phyloP scores from a whole-genome alignment of 208 protist genomes.

The Acanthamoeba lenticulata region DNA sequence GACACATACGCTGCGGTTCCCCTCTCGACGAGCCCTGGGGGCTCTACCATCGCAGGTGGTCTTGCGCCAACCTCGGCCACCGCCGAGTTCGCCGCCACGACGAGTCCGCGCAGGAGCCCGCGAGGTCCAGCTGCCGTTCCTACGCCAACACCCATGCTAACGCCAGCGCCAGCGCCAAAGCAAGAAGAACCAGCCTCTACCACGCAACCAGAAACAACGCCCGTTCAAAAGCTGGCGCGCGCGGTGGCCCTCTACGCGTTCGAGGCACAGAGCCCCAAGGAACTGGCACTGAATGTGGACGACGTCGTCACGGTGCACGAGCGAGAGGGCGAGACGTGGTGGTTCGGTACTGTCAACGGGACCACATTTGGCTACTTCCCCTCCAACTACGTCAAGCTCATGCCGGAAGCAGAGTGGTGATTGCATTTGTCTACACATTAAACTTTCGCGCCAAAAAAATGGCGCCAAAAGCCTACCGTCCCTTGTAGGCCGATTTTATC shows the following conservation, averaged over 20 bases:
- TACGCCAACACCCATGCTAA: neutral
- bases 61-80: neutral
- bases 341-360: slow-evolving; percentile 23
- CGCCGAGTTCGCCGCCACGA: neutral
- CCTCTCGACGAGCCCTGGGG: neutral
- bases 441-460: too few relatives aligned
- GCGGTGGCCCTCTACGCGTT: neutral
- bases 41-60: neutral
- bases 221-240: neutral
- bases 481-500: too few relatives aligned
- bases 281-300: neutral
- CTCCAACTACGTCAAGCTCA: neutral
- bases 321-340: neutral
- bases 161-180: neutral
- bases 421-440: too few relatives aligned
- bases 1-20: neutral
- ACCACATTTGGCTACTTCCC: slow-evolving; percentile 26
- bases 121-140: too few relatives aligned
- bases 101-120: neutral
- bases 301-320: neutral
- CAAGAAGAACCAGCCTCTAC: neutral
- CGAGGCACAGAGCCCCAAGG: neutral
- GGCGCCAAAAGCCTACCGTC: too few relatives aligned
- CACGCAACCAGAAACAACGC: neutral
- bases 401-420: neutral